Base-by-base conservation (phyloP, 2,329 filamentous ascomycete genomes). In the Aspergillus cejpii region DNA sequence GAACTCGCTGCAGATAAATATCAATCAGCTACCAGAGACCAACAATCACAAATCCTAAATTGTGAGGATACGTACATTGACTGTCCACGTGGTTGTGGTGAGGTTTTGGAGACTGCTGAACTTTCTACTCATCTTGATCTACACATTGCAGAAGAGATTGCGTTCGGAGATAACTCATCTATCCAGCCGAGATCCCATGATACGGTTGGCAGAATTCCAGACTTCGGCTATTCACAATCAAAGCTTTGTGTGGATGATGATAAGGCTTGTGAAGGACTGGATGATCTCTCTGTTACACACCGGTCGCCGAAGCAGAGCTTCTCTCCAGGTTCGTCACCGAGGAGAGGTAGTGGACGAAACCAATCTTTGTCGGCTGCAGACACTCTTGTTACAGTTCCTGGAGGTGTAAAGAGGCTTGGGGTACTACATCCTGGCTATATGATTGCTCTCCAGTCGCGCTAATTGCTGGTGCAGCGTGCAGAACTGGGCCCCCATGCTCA, bases 401-500 rank as follows among this genome's bases (percentile, higher is more conserved):
- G 36, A 14, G 50, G 51, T 14, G 58, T 51, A 15, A 64, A 57
- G 48, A 57, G 58, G 45, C 56, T 63, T 43, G 66, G 59, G 37
- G 64, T 66, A 61, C 42, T 19, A 20, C 27, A 8, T 17, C 39
- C 21, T 36, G 29, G 23, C 19, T 11, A 8, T n/a, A 3, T 3
- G 5, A 19, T 12, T 24, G 31, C 6, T 49, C 24, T 31, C 39
- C 28, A 27, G 21, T 19, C 5, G 36, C 40, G 39, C 52, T 63
- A 46, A 64, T 40, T 11, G 26, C 14, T 21, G 23, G 3, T 26
- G 19, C 48, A 74, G 70, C 77, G 74, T 68, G 74, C 60, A 7
- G 83, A 89, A 57, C 71, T 91, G 11, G 86, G 86, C 0, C 79
- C 80, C 20, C 81, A 85, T 65, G 84, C 84, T 1, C 73, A 86